Conservation (phyloP, 108 stramenopile species). For the Cyclotella atomus region DNA sequence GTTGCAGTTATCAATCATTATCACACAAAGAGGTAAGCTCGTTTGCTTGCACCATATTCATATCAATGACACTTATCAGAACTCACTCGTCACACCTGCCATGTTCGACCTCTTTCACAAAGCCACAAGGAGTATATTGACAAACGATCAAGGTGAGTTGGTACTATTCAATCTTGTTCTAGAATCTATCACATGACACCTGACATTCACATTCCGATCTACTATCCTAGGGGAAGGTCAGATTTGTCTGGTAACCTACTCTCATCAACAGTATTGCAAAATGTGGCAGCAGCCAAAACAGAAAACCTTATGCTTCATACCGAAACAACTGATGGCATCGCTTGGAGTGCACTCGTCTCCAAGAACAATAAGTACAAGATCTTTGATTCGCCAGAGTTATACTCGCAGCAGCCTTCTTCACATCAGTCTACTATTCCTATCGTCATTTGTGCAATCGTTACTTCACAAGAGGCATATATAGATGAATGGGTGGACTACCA, state of each 20-base stretch:
- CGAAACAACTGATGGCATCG: neutral
- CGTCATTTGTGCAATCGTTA: constrained; percentile 1
- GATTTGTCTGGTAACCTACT: constrained; percentile 17
- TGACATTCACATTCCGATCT: no score
- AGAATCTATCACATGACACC: no score
- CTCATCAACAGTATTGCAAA: neutral
- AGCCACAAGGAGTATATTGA: constrained; percentile 5
- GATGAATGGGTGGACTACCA: constrained; percentile 21
- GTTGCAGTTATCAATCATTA: constrained; percentile 10
- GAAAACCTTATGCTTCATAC: neutral
- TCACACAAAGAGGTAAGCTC: constrained; percentile 12
- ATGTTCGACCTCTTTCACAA: no score
- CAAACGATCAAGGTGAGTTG: constrained; percentile 7
- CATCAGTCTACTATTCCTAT: neutral
- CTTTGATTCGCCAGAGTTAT: neutral
- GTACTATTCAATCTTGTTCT: no score
- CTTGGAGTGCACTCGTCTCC: constrained; percentile 1
- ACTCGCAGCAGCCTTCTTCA: neutral
- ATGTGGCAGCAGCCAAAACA: neutral
- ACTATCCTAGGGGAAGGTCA: constrained; percentile 11
- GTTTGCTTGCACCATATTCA: no score
- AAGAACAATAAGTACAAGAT: constrained; percentile 2
- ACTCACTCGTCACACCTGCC: no score
- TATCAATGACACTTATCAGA: no score
- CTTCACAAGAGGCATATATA: constrained; percentile 10